A percentile compares a stretch with the other conserved stretches of the same genome.
Conservation (phyloP, 2,329 filamentous ascomycete species). For the Colletotrichum echinochloae region DNA sequence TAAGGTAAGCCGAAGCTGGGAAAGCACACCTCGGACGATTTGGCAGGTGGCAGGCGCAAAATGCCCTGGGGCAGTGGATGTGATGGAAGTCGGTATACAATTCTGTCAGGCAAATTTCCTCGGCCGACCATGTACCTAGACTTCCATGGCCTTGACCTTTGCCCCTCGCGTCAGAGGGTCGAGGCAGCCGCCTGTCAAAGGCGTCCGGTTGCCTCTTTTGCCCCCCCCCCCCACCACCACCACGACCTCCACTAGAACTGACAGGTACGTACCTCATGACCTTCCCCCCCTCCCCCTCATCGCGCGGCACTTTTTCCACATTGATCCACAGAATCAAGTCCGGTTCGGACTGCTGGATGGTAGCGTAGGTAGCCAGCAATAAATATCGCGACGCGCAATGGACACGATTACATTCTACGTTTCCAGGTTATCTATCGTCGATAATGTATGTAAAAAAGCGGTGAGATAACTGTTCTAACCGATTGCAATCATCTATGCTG, state of each 20-base stretch:
- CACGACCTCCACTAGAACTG: background rate
- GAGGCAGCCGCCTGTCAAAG: constrained; percentile 29
- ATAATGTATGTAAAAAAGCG: background rate
- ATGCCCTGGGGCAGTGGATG: constrained; percentile 23
- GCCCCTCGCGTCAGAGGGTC: constrained; percentile 3
- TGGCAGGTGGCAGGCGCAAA: constrained; percentile 37
- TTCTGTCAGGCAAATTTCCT: background rate
- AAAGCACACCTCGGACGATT: constrained; percentile 34
- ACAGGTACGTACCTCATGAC: constrained; percentile 13
- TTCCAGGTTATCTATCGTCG: too few species aligned
- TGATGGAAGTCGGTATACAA: background rate
- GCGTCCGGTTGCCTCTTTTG: constrained; percentile 32
- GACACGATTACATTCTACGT: background rate
- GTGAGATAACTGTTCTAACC: background rate
- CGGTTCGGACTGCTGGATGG: background rate
- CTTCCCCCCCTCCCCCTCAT: constrained; percentile 27
- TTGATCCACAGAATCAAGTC: constrained; percentile 6
- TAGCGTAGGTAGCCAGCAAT: too few species aligned
- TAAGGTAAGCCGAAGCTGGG: constrained; percentile 18
- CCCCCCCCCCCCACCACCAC: constrained; percentile 19
- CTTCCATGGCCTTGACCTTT: constrained; percentile 2
- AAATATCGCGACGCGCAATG: constrained; percentile 23
- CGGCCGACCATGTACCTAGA: background rate
- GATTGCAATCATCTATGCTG: background rate
- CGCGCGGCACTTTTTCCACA: constrained; percentile 34